phyloP scores from a whole-genome alignment of 768 basidiomycete species.

The Phanerodontia chrysosporium region DNA sequence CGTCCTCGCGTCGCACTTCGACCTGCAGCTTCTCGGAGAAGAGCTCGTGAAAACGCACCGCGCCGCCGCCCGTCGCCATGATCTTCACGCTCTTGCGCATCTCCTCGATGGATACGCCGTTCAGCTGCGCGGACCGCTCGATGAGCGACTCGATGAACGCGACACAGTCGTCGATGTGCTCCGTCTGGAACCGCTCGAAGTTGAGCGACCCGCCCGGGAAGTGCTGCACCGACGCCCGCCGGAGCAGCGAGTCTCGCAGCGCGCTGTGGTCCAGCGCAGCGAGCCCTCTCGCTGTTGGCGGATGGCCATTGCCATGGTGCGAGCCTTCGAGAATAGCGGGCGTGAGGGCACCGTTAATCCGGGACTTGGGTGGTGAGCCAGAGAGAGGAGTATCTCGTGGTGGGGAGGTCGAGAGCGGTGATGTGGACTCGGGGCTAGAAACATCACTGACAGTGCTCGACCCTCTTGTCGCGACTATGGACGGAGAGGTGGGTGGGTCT shows the following conservation, averaged over 20 bases:
- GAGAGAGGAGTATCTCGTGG: constrained; percentile 21
- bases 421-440: constrained; percentile 21
- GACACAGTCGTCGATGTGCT: constrained; percentile 79
- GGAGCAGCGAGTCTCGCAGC: constrained; percentile 62
- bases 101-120: constrained; percentile 82
- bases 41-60: constrained; percentile 88
- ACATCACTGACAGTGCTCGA: constrained; percentile 43
- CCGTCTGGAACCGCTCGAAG: constrained; percentile 95
- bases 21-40: constrained; percentile 73
- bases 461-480: constrained; percentile 56
- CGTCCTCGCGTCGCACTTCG: constrained; percentile 88
- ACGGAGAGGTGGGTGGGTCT: constrained; percentile 77
- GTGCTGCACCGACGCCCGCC: constrained; percentile 67
- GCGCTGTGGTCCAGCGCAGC: constrained; percentile 35
- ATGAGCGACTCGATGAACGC: constrained; percentile 86
- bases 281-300: constrained; percentile 33
- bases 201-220: constrained; percentile 96
- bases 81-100: constrained; percentile 94
- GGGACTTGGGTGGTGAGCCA: constrained; percentile 27
- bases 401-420: constrained; percentile 28
- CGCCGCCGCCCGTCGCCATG: constrained; percentile 97
- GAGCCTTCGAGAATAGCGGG: constrained; percentile 54
- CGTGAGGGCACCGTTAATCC: constrained; percentile 73
- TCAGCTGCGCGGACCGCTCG: constrained; percentile 76
- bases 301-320: constrained; percentile 17